Evolutionary conservation across 1,284 basidiomycete genomes (phyloP).

Genomic region (Cryptococcus sp.): DNA sequence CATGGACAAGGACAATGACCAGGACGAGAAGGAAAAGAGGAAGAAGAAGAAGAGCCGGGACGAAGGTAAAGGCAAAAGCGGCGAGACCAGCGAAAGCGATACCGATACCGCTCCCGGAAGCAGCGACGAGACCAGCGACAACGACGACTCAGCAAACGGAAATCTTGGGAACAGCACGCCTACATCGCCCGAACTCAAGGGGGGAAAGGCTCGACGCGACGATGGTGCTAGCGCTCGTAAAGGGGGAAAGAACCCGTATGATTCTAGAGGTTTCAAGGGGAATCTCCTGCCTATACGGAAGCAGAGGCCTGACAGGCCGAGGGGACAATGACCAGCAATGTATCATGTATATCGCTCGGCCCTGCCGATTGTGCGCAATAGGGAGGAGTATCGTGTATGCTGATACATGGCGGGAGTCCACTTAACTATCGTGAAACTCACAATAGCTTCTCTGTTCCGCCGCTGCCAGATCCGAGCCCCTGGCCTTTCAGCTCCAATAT

Average conservation of each 20-base stretch:
- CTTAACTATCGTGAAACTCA: conserved; percentile 2
- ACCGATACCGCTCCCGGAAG: background rate
- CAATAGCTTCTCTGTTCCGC: conserved; percentile 18
- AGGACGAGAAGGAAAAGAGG: background rate
- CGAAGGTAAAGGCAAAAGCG: background rate
- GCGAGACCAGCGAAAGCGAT: background rate
- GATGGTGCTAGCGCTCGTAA: too few species aligned
- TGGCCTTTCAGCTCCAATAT: conserved; percentile 19
- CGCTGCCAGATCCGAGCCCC: conserved; percentile 11
- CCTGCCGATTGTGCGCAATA: background rate
- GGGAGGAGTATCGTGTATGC: conserved; percentile 10
- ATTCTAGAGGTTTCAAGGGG: conserved; percentile 13
- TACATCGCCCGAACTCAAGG: too few species aligned
- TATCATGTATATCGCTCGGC: background rate
- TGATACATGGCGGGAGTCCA: conserved; percentile 32
- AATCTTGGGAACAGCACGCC: too few species aligned
- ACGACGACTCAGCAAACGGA: background rate
- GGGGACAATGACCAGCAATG: too few species aligned
- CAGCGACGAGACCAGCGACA: background rate
- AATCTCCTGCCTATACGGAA: conserved; percentile 21
- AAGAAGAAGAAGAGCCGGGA: background rate
- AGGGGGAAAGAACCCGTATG: conserved; percentile 5
- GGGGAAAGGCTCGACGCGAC: too few species aligned
- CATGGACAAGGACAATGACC: background rate
- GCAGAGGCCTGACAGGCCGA: conserved; percentile 1